These are phyloP conservation scores for Vanderwaltozyma yarrowii DNA, from an alignment of 805 yeast genomes.

Conservation along the genomic window DNA sequence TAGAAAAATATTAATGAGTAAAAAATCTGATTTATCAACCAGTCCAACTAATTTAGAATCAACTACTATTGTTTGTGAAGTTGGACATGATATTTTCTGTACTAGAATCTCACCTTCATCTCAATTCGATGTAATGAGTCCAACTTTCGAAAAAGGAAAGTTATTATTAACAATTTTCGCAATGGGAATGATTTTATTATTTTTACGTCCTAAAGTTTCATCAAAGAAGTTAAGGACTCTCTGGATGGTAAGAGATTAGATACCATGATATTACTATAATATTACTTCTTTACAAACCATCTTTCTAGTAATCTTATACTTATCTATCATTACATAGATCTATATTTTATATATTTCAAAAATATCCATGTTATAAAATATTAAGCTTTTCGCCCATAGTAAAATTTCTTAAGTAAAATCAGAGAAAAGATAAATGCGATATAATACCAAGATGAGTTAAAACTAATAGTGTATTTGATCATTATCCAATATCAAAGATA, in stretches of 20 bases:
- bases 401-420: too few species aligned
- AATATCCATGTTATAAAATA: too few species aligned
- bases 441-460: too few species aligned
- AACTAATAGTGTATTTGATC: too few species aligned
- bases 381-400: too few species aligned
- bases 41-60: conserved; percentile 68
- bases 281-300: too few species aligned
- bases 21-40: conserved; percentile 31
- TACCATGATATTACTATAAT: background rate
- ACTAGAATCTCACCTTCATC: conserved; percentile 71
- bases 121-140: conserved; percentile 67
- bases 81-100: conserved; percentile 67
- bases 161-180: conserved; percentile 49
- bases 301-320: too few species aligned
- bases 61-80: conserved; percentile 58
- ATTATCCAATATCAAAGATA: too few species aligned
- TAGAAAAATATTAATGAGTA: conserved; percentile 32
- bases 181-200: conserved; percentile 36
- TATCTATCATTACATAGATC: too few species aligned
- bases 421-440: too few species aligned
- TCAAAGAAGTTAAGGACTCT: conserved; percentile 40
- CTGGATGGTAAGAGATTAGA: conserved; percentile 36
- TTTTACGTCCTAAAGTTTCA: conserved; percentile 49
- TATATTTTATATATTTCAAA: too few species aligned
- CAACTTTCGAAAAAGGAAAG: conserved; percentile 55